Percentiles rank a stretch among this genome's conserved stretches.
These are phyloP conservation scores for Malus orientalis DNA, from an alignment of 306 rosid species.

Conservation along the genomic window DNA sequence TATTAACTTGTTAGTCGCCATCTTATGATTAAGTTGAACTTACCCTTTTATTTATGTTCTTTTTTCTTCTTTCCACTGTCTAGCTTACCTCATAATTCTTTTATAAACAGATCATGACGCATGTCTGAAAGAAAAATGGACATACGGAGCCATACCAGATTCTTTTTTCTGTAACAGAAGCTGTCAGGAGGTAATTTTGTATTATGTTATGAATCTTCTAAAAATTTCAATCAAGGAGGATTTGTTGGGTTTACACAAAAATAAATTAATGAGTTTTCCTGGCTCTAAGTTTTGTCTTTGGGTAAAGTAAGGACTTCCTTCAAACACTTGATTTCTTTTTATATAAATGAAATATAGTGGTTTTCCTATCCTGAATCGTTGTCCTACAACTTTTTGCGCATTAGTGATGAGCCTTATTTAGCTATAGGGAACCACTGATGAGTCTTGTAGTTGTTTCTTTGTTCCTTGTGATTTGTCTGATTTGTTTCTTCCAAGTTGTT, in stretches of 20 bases:
- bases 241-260: slow-evolving; percentile 13
- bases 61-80: slow-evolving; percentile 5
- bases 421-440: slow-evolving; percentile 1
- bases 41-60: neutral
- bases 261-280: slow-evolving; percentile 6
- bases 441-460: neutral
- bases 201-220: slow-evolving; percentile 3
- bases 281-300: neutral
- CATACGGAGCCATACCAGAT: slow-evolving; percentile 37
- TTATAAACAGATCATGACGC: slow-evolving; percentile 65
- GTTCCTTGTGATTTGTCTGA: slow-evolving; percentile 7
- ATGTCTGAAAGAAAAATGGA: slow-evolving; percentile 48
- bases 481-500: slow-evolving; percentile 7
- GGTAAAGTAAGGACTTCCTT: neutral
- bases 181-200: slow-evolving; percentile 71
- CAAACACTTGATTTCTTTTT: neutral
- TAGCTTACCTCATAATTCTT: slow-evolving; percentile 17
- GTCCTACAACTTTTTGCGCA: neutral
- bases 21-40: neutral
- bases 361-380: neutral
- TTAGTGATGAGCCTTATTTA: neutral
- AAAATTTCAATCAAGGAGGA: slow-evolving; percentile 9
- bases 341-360: neutral
- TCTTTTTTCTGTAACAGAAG: slow-evolving; percentile 61
- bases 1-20: neutral